phyloP scores from a whole-genome alignment of 495 filamentous ascomycete species.

The Achaetomiella virescens region DNA sequence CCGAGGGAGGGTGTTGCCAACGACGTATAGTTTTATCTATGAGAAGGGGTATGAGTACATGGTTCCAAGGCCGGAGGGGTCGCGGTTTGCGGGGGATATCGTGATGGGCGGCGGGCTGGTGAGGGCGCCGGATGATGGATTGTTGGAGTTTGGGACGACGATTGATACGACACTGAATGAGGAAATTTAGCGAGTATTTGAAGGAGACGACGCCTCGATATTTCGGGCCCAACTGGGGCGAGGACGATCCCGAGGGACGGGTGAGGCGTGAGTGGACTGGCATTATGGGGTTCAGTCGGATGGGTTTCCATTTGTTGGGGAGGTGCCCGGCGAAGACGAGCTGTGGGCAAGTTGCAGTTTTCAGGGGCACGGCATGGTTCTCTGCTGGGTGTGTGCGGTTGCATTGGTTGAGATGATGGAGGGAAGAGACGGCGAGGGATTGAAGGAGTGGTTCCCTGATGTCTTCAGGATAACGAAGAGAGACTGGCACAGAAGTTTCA shows the following conservation, averaged over 20 bases:
- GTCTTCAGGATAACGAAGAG: conserved; percentile 39
- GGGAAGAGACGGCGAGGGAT: conserved; percentile 28
- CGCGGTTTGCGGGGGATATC: conserved; percentile 50
- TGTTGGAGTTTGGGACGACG: conserved; percentile 46
- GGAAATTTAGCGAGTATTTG: conserved; percentile 49
- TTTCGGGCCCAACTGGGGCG: conserved; percentile 54
- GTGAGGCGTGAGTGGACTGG: conserved; percentile 57
- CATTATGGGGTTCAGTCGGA: conserved; percentile 55
- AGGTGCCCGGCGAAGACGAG: conserved; percentile 36
- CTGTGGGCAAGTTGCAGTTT: conserved; percentile 49
- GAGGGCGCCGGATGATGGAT: conserved; percentile 37
- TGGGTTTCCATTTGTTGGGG: conserved; percentile 50
- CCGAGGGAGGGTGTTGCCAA: conserved; percentile 38
- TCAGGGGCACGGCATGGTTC: conserved; percentile 56
- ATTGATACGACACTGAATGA: conserved; percentile 55
- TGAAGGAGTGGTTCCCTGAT: conserved; percentile 47
- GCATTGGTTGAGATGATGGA: conserved; percentile 49
- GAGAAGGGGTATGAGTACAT: conserved; percentile 59
- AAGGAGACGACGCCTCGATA: conserved; percentile 40
- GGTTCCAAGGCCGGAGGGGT: conserved; percentile 49
- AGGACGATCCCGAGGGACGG: conserved; percentile 49
- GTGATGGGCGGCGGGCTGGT: conserved; percentile 63
- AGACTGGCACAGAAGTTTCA: conserved; percentile 40
- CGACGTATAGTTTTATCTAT: conserved; percentile 60
- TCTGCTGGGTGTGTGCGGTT: conserved; percentile 51